phyloP scores from a whole-genome alignment of 257 asterid species.

The Thymus quinquecostatus region DNA sequence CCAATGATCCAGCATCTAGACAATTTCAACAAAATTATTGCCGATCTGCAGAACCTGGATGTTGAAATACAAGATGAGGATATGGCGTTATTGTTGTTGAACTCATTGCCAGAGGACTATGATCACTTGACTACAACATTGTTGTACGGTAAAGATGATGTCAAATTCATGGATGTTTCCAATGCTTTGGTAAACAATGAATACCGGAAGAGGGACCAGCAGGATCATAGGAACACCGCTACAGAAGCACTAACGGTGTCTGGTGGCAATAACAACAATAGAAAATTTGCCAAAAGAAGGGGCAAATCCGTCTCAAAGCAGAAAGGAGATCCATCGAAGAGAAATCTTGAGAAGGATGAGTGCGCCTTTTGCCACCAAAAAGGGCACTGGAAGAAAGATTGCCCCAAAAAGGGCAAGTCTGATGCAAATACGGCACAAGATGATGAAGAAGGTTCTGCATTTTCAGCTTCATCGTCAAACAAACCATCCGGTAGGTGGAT shows the following conservation, averaged over 20 bases:
- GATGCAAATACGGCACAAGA: background rate
- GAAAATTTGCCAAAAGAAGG: background rate
- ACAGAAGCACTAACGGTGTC: background rate
- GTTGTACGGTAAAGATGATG: background rate
- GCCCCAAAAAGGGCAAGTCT: background rate
- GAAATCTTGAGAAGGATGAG: background rate
- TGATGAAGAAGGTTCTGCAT: background rate
- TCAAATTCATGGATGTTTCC: background rate
- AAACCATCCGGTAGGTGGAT: background rate
- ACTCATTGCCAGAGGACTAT: background rate
- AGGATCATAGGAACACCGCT: background rate
- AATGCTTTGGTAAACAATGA: background rate
- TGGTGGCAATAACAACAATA: background rate
- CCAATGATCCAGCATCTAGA: background rate
- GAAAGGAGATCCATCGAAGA: background rate
- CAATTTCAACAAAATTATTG: background rate
- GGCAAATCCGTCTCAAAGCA: background rate
- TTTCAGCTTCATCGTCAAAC: background rate
- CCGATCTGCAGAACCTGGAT: background rate
- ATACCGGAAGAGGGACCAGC: background rate
- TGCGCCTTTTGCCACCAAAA: slow-evolving; percentile 7
- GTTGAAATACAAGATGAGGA: background rate
- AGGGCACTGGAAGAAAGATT: slow-evolving; percentile 10
- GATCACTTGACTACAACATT: background rate
- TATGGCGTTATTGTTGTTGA: background rate